Base-by-base conservation (phyloP, 75 land plant species). In the Picea glauca region DNA sequence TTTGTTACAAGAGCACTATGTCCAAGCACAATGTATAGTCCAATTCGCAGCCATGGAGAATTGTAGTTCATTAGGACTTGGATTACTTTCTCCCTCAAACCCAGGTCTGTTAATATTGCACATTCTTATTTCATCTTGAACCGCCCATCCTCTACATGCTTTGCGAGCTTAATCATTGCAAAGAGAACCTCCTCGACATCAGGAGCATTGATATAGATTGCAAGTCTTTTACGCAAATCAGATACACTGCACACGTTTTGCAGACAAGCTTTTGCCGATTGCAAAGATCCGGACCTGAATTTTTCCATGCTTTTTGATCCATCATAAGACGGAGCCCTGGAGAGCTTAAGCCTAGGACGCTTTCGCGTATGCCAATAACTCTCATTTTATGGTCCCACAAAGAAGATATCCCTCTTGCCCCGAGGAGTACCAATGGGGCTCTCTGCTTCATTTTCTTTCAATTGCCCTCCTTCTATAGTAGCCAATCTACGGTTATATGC, bases 21-120 rank as follows among this genome's bases (percentile, higher is more conserved):
- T 14, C 98, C 98, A 74, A 95, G 84, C 2, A 95, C 84, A 13
- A 93, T 77, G 72, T 88, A 83, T 46, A 95, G 78, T 17, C 95
- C 98, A 60, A 93, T 85, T 63, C 87, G 81, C 17, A 95, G 91
- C 98, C 98, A 95, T 54, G 79, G 60, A 31, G 90, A 79, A 26
- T 26, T 26, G 26, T 26, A 26, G 26, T 26, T 26, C 26, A 26
- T 26, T 26, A 26, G 26, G 26, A 26, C 26, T 26, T 26, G 26
- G 26, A 26, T 0, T 26, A 0, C 26, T 26, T 26, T 26, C 26
- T 26, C 26, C 26, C 26, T 26, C 26, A 26, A 26, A 26, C 26
- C 26, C 26, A 26, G 26, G 26, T 26, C 26, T 26, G 0, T 26
- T 26, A 26, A 26, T 26, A 26, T 26, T 26, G 26, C 26, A 26